Evolutionary conservation across 2,329 filamentous ascomycete genomes (phyloP).

Genomic region (Fusarium penzigii): DNA sequence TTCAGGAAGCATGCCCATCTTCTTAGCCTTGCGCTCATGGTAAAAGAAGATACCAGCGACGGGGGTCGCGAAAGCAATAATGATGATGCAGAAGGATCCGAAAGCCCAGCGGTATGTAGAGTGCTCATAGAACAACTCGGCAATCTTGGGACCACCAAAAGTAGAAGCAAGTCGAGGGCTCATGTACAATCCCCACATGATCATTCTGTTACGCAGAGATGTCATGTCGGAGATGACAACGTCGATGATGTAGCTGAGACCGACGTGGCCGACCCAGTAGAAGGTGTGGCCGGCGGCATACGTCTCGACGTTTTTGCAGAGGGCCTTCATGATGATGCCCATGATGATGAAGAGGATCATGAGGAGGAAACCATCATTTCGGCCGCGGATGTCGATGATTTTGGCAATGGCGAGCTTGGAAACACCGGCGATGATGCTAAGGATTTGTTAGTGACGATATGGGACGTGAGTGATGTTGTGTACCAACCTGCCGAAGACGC

Average conservation of each 20-base stretch:
- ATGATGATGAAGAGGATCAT: constrained; percentile 48
- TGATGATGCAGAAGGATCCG: constrained; percentile 64
- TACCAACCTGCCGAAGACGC: constrained; percentile 67
- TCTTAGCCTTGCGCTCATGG: constrained; percentile 58
- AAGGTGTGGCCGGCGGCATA: constrained; percentile 65
- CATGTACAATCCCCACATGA: constrained; percentile 45
- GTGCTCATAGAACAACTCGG: constrained; percentile 23
- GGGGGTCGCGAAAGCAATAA: constrained; percentile 60
- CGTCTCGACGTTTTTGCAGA: constrained; percentile 56
- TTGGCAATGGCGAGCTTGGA: constrained; percentile 46
- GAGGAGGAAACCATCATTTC: constrained; percentile 46
- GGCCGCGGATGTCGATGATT: constrained; percentile 50
- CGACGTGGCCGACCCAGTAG: constrained; percentile 59
- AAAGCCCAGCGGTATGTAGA: constrained; percentile 41
- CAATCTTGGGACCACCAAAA: constrained; percentile 38
- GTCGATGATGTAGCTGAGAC: constrained; percentile 41
- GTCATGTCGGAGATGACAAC: constrained; percentile 48
- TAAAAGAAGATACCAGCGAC: constrained; percentile 55
- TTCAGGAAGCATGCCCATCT: constrained; percentile 45
- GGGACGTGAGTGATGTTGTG: too few relatives aligned
- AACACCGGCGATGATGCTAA: constrained; percentile 40
- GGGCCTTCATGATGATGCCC: constrained; percentile 64
- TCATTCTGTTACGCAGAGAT: constrained; percentile 44
- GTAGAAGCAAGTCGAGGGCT: constrained; percentile 47
- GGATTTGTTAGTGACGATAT: too few relatives aligned